Evolutionary conservation across 805 yeast species (phyloP).

Genomic region (Myxozyma nipponensis): DNA sequence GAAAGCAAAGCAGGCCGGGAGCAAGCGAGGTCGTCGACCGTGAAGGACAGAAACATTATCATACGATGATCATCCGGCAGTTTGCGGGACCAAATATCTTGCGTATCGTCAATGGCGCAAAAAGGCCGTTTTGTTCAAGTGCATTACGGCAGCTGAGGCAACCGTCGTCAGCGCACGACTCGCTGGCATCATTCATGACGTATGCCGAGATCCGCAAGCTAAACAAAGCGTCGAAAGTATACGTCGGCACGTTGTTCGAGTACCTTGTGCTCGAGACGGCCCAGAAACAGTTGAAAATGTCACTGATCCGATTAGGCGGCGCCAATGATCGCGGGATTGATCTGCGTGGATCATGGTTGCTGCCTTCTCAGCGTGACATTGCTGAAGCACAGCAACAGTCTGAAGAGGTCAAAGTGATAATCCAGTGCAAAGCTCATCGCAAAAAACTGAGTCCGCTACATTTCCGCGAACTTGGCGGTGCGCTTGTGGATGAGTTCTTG

Average conservation of each 20-base stretch:
- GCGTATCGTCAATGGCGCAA: too few species aligned
- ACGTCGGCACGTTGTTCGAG: constrained; percentile 31
- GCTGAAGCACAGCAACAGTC: not conserved
- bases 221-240: constrained; percentile 18
- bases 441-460: constrained; percentile 48
- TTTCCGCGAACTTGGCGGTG: constrained; percentile 30
- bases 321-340: constrained; percentile 30
- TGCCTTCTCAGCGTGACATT: constrained; percentile 1
- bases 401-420: constrained; percentile 18
- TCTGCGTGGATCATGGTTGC: constrained; percentile 26
- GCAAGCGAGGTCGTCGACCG: too few species aligned
- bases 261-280: constrained; percentile 26
- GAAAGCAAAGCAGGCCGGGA: too few species aligned
- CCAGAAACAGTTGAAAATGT: constrained; percentile 6
- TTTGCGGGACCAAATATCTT: too few species aligned
- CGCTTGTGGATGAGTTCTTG: too few species aligned
- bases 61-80: too few species aligned
- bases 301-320: constrained; percentile 30
- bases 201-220: constrained; percentile 12
- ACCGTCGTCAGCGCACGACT: too few species aligned
- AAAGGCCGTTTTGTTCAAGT: too few species aligned
- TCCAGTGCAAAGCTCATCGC: constrained; percentile 32
- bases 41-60: too few species aligned
- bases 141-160: too few species aligned
- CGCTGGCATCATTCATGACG: constrained; percentile 12